Evolutionary conservation across 495 filamentous ascomycete genomes (phyloP), one percentile per base, ranked within the genome.

Genomic region (Amphirosellinia nigrospora): DNA sequence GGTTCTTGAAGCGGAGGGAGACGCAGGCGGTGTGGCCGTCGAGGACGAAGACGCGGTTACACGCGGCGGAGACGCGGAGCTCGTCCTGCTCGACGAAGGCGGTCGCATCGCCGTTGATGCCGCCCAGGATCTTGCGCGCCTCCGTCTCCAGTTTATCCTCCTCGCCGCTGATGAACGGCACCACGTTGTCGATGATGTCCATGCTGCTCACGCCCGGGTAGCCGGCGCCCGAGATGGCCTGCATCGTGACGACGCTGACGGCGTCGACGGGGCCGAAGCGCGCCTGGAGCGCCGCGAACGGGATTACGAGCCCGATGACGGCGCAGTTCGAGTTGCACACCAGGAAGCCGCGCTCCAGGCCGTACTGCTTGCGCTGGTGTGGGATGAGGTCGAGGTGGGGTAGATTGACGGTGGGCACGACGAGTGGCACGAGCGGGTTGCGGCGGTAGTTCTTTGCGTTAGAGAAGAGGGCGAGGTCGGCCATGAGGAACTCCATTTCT

Each of bases 251-350:
- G 19, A 96, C 91, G 72, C 89, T 91, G 28, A 94, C 91, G 73
- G 86, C 81, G 74, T 91, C 88, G 68, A 96, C 87, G 48, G 85
- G 85, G 39, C 92, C 93, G 76, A 95, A 94, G 74, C 86, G 86
- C 45, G 90, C 87, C 79, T 93, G 89, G 43, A 96, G 86, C 26
- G 92, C 93, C 23, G 93, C 93, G 75, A 94, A 91, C n/a, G 93
- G 93, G 68, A 95, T 93, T 59, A 94, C 93, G 61, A 96, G 86
- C 21, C 93, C 93, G 75, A 95, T 95, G 64, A 95, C 94, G 26
- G 92, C 92, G 81, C 93, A 96, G 84, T 96, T 96, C 66, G 92
- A 94, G 82, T 96, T 96, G 84, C 92, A 95, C 50, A 95, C 91
- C 64, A 96, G 78, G 80, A 95, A 94, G 16, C 93, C 93, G 79